These are phyloP conservation scores for Colletotrichum chlorophyti DNA, from an alignment of 2,329 filamentous ascomycete genomes.

Conservation along the genomic window DNA sequence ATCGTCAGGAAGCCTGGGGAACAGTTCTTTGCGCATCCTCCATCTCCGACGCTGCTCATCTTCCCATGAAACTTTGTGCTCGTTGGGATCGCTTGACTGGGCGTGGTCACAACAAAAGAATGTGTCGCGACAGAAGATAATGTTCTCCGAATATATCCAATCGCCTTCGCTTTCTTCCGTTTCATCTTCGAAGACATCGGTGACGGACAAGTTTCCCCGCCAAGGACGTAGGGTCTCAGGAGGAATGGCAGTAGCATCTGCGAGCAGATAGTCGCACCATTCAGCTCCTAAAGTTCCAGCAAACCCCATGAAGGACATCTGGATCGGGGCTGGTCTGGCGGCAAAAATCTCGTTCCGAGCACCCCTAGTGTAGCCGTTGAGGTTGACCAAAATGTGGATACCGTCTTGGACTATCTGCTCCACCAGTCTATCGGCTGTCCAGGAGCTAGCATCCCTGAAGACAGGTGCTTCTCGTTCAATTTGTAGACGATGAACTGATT, in stretches of 20 bases:
- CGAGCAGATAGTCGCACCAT: conserved; percentile 97
- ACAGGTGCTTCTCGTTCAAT: conserved; percentile 93
- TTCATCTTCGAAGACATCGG: conserved; percentile 72
- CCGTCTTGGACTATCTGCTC: conserved; percentile 85
- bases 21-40: conserved; percentile 92
- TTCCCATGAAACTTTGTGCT: conserved; percentile 76
- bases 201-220: conserved; percentile 75
- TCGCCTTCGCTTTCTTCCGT: conserved; percentile 73
- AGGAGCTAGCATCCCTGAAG: conserved; percentile 86
- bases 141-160: conserved; percentile 97
- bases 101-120: conserved; percentile 99
- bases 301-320: conserved; percentile 99
- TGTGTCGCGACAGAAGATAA: conserved; percentile 91
- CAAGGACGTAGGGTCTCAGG: conserved; percentile 80
- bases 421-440: conserved; percentile 84
- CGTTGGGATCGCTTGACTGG: conserved; percentile 81
- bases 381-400: conserved; percentile 93
- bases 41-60: conserved; percentile 83
- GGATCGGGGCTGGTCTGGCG: conserved; percentile 89
- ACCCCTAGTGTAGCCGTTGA: conserved; percentile 97
- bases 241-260: conserved; percentile 87
- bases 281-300: conserved; percentile 94
- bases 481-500: conserved; percentile 86
- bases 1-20: conserved; percentile 82
- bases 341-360: conserved; percentile 98